These are phyloP conservation scores for Trichothecium roseum DNA, from an alignment of 2,329 filamentous ascomycete genomes.

Conservation along the genomic window DNA sequence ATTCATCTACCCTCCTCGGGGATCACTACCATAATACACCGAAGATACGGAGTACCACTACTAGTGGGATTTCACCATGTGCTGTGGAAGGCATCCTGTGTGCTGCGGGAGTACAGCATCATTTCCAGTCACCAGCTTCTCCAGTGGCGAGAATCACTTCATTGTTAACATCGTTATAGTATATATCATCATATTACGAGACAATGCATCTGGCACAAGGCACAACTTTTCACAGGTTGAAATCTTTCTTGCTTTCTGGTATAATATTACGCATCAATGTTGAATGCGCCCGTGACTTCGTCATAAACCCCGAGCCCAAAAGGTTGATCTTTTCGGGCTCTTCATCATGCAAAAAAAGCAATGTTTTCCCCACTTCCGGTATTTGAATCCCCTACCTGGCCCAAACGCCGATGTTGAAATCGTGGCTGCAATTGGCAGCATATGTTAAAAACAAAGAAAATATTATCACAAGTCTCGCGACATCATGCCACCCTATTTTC, in stretches of 20 bases:
- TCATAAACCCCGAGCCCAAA: slow-evolving; percentile 12
- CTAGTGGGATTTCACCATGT: too few relatives aligned
- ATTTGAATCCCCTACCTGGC: slow-evolving; percentile 23
- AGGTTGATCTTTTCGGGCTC: slow-evolving; percentile 17
- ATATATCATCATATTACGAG: too few relatives aligned
- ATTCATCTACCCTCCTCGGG: not conserved
- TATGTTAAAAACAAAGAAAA: slow-evolving; percentile 15
- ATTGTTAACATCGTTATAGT: too few relatives aligned
- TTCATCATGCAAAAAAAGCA: slow-evolving; percentile 20
- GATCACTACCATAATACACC: not conserved
- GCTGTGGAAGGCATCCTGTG: too few relatives aligned
- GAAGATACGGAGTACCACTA: not conserved
- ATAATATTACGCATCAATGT: slow-evolving; percentile 24
- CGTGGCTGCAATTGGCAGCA: slow-evolving; percentile 32
- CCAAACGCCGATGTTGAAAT: slow-evolving; percentile 51
- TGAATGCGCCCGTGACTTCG: slow-evolving; percentile 24
- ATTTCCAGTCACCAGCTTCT: too few relatives aligned
- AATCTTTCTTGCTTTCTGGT: slow-evolving; percentile 3
- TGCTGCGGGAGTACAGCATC: too few relatives aligned
- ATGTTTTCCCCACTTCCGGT: too few relatives aligned
- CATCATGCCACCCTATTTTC: slow-evolving; percentile 8
- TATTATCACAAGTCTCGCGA: slow-evolving; percentile 17
- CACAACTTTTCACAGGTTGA: not conserved
- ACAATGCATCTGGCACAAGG: too few relatives aligned
- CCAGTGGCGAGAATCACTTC: too few relatives aligned